Conservation (phyloP, 139 green algal genomes). For the Pleodorina starrii region DNA sequence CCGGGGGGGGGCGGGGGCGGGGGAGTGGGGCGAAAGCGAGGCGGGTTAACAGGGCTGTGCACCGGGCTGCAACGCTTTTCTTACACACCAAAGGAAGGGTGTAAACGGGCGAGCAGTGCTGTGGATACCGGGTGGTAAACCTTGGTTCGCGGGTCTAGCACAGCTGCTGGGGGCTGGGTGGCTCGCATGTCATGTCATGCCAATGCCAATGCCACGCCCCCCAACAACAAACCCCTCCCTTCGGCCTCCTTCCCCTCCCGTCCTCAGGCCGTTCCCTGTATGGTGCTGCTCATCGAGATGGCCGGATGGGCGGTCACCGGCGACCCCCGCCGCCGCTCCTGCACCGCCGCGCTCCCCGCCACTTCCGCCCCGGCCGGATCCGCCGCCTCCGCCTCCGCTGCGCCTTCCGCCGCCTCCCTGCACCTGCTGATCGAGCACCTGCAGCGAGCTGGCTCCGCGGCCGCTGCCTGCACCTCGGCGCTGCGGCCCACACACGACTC, state of each 20-base stretch:
- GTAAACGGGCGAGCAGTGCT: no score
- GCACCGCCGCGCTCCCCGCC: not conserved
- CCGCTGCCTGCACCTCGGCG: not conserved
- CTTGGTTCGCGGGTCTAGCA: no score
- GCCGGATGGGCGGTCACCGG: slow-evolving; percentile 58
- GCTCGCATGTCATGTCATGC: no score
- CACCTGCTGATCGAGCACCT: slow-evolving; percentile 32
- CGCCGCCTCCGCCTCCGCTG: not conserved
- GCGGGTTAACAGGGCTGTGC: not conserved
- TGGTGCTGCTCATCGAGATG: slow-evolving; percentile 60
- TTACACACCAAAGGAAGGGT: no score
- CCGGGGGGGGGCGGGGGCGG: not conserved
- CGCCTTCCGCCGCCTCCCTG: not conserved
- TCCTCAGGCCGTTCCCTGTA: slow-evolving; percentile 46
- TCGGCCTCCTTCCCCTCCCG: no score
- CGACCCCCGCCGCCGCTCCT: slow-evolving; percentile 44
- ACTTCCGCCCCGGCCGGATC: not conserved
- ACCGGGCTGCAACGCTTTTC: no score
- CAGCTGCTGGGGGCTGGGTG: no score
- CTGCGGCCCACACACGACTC: slow-evolving; percentile 1
- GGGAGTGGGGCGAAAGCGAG: not conserved
- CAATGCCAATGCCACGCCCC: no score
- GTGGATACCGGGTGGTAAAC: no score
- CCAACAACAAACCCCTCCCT: no score
- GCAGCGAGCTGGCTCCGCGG: not conserved